phyloP scores from a whole-genome alignment of 2,329 filamentous ascomycete genomes.

The Hirsutella thompsonii region DNA sequence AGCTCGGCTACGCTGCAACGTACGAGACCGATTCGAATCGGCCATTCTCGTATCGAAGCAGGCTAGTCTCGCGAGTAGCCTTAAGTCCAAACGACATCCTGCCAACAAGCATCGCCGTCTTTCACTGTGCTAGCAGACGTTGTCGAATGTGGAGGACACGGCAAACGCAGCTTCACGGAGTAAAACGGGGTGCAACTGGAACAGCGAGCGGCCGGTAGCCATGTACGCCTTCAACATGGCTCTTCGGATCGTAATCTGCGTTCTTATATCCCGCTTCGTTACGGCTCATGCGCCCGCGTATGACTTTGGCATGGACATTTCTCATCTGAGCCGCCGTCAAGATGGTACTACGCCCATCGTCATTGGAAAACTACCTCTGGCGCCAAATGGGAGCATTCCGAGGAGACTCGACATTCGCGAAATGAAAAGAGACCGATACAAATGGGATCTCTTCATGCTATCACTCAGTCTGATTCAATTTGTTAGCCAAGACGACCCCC shows the following conservation, averaged over 20 bases:
- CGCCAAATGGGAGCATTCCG: slow-evolving; percentile 25
- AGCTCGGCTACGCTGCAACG: too few species aligned
- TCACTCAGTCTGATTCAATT: slow-evolving; percentile 61
- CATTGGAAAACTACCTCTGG: slow-evolving; percentile 26
- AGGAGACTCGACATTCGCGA: slow-evolving; percentile 54
- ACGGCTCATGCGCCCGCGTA: slow-evolving; percentile 20
- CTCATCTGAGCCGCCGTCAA: slow-evolving; percentile 26
- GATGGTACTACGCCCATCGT: slow-evolving; percentile 23
- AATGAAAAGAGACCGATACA: slow-evolving; percentile 48
- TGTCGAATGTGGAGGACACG: too few species aligned
- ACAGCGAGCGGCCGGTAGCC: too few species aligned
- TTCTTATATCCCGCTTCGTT: not conserved
- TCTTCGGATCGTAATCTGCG: not conserved
- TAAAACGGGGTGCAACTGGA: too few species aligned
- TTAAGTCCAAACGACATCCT: too few species aligned
- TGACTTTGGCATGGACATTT: slow-evolving; percentile 36
- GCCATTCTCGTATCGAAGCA: too few species aligned
- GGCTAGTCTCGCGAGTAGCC: too few species aligned
- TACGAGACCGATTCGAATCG: too few species aligned
- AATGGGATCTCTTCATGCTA: slow-evolving; percentile 67
- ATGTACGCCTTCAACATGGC: not conserved
- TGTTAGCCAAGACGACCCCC: slow-evolving; percentile 44
- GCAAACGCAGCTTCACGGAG: too few species aligned
- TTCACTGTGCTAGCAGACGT: too few species aligned
- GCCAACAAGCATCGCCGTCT: too few species aligned